Base-by-base conservation (phyloP, 2,329 filamentous ascomycete species). In the Zymoseptoria pseudotritici region DNA sequence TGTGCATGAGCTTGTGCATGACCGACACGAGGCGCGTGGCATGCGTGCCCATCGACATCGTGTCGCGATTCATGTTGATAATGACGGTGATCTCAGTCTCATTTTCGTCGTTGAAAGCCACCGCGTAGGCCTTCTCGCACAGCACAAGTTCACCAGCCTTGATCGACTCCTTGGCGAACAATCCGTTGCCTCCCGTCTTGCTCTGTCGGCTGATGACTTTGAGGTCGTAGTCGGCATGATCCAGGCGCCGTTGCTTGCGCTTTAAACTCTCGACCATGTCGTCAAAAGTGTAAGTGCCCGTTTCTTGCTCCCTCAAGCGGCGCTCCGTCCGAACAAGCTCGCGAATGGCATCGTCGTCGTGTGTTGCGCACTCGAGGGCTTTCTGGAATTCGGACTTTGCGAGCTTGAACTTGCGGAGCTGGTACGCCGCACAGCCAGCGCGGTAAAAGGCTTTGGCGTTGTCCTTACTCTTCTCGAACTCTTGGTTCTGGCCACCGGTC, bases 101-200 rank as follows among this genome's bases (percentile, higher is more conserved):
- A 11, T 59, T 19, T 17, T 63, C 63, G n/a, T 55, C 36, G 2
- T 55, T 10, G 19, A 63, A 62, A 13, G 61, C 59, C 4, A 58
- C 56, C 19, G 50, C 54, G 50, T 68, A 66, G 0, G 69, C 67
- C 46, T 71, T 70, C 53, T 72, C 79, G 42, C 71, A 73, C 17
- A 79, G 72, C 21, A 80, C 68, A 2, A 80, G 53, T 1, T 78
- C 75, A 53, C 77, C 77, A 0, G 73, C 71, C 4, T 65, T 65
- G 53, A 80, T 67, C 53, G 71, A 66, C 19, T 69, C 65, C 0
- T 71, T 69, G 0, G 78, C 76, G 59, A 80, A 80, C 2, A 80
- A 66, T 1, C 78, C 78, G 2, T 73, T 71, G 9, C 78, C 78
- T 21, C 60, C 59, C 9, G 64, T 74, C 69, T 24, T 59, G 4